phyloP scores from a whole-genome alignment of 2,329 filamentous ascomycete genomes.

The Scedosporium boydii region DNA sequence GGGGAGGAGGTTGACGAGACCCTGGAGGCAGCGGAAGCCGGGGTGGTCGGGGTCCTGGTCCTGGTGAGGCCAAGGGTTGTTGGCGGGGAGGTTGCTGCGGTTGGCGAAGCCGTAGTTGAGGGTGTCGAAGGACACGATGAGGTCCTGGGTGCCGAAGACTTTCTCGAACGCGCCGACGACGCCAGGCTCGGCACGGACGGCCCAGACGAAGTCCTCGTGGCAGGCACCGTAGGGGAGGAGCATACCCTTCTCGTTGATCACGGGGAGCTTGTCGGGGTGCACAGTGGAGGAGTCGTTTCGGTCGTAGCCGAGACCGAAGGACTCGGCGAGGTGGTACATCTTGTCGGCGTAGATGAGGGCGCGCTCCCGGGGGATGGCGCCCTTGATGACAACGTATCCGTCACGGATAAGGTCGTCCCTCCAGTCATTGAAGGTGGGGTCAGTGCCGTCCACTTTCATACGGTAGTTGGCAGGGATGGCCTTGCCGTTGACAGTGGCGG shows the following conservation, averaged over 20 bases:
- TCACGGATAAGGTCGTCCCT: constrained; percentile 19
- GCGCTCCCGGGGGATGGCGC: constrained; percentile 9
- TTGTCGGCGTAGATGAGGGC: constrained; percentile 19
- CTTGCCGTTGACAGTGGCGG: background rate
- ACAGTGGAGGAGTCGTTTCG: constrained; percentile 22
- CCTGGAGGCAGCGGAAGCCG: constrained; percentile 41
- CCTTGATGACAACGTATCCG: constrained; percentile 11
- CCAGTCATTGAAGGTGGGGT: constrained; percentile 18
- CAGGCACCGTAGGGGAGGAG: constrained; percentile 33
- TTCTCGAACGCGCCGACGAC: constrained; percentile 35
- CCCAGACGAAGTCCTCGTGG: constrained; percentile 40
- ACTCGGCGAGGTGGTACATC: constrained; percentile 12
- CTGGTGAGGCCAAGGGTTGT: constrained; percentile 35
- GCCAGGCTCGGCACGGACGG: constrained; percentile 35
- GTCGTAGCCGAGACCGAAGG: constrained; percentile 14
- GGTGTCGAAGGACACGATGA: constrained; percentile 39
- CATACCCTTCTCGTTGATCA: constrained; percentile 39
- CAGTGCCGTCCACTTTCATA: background rate
- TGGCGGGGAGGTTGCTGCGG: constrained; percentile 17
- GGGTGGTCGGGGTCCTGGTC: constrained; percentile 28
- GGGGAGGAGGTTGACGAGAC: constrained; percentile 34
- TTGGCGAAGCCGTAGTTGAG: constrained; percentile 33
- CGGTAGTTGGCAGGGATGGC: background rate
- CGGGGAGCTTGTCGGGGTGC: constrained; percentile 25
- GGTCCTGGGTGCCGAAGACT: constrained; percentile 32